phyloP scores from a whole-genome alignment of 331 rosid genomes.

The Phaseolus coccineus region DNA sequence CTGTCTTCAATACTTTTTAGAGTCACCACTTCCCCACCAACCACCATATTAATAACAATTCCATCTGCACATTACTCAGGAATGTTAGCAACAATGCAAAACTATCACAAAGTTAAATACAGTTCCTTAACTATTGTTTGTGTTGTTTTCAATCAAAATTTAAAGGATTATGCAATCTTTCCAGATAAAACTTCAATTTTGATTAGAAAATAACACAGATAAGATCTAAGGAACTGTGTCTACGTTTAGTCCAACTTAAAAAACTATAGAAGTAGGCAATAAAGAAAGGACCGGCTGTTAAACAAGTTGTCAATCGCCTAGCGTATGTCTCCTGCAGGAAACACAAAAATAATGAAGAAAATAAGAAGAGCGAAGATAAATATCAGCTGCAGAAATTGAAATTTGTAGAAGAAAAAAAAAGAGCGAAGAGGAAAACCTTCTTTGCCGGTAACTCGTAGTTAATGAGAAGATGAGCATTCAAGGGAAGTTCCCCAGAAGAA shows the following conservation, averaged over 20 bases:
- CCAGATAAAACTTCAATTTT: not conserved
- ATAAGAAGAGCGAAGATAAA: conserved; percentile 10
- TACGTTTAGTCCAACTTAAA: not conserved
- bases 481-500: conserved; percentile 75
- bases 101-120: conserved; percentile 1
- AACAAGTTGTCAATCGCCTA: conserved; percentile 81
- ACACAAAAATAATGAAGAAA: conserved; percentile 44
- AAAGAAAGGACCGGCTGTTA: conserved; percentile 77
- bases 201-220: not conserved
- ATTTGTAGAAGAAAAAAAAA: not conserved
- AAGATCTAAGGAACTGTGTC: not conserved
- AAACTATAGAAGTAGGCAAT: conserved; percentile 32
- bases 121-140: not conserved
- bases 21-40: conserved; percentile 88
- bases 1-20: conserved; percentile 85
- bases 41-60: conserved; percentile 91
- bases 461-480: conserved; percentile 73
- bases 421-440: conserved; percentile 59
- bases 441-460: conserved; percentile 83
- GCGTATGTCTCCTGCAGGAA: conserved; percentile 79
- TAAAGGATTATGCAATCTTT: not conserved
- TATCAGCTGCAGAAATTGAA: not conserved
- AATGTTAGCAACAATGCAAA: conserved; percentile 44
- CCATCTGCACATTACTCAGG: conserved; percentile 70
- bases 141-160: not conserved